These are phyloP conservation scores for Termitomyces sp. DNA, from an alignment of 768 basidiomycete species.

Conservation along the genomic window DNA sequence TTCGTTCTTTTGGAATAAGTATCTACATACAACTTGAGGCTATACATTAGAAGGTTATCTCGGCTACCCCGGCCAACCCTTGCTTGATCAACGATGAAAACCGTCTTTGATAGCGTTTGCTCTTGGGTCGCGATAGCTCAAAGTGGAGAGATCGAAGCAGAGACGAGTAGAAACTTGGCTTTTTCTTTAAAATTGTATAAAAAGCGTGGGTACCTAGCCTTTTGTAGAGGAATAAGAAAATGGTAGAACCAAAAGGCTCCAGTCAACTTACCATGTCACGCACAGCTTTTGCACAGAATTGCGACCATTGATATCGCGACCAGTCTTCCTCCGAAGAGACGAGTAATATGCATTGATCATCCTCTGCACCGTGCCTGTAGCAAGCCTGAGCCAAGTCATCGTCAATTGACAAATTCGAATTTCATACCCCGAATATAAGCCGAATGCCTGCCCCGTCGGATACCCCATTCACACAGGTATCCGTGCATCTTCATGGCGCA, in stretches of 20 bases:
- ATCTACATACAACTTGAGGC: background rate
- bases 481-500: constrained; percentile 84
- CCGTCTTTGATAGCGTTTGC: constrained; percentile 37
- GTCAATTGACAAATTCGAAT: constrained; percentile 16
- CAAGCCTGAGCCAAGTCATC: background rate
- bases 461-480: constrained; percentile 67
- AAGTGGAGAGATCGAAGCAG: constrained; percentile 48
- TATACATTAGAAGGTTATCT: constrained; percentile 17
- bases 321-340: constrained; percentile 45
- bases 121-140: constrained; percentile 47
- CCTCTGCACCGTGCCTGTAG: constrained; percentile 58
- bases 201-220: constrained; percentile 88
- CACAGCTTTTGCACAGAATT: constrained; percentile 46
- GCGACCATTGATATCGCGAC: constrained; percentile 29
- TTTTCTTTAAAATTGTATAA: constrained; percentile 55
- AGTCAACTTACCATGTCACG: constrained; percentile 55
- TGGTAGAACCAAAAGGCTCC: background rate
- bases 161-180: constrained; percentile 43
- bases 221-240: constrained; percentile 3
- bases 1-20: too few relatives aligned
- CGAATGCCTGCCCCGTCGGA: constrained; percentile 37
- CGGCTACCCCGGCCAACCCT: constrained; percentile 30
- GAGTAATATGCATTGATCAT: constrained; percentile 56
- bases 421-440: constrained; percentile 52
- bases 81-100: constrained; percentile 49